phyloP scores from a whole-genome alignment of 768 basidiomycete species.

The Boletellus emodensis region DNA sequence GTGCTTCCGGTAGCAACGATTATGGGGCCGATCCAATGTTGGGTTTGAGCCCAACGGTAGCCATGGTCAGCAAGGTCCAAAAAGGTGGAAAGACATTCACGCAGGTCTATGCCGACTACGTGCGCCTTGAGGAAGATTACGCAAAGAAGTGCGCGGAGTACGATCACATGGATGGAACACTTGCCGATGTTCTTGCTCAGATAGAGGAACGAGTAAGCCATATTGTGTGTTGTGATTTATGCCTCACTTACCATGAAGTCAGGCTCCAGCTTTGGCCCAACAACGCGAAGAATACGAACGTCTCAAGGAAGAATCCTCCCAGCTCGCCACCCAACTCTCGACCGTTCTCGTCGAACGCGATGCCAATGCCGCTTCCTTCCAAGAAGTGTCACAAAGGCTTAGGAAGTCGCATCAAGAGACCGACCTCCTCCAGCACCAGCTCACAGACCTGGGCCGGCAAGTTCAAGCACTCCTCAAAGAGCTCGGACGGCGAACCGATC shows the following conservation, averaged over 20 bases:
- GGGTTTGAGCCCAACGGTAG: constrained; percentile 82
- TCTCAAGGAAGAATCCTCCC: constrained; percentile 70
- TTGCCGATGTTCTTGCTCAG: constrained; percentile 78
- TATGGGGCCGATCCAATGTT: constrained; percentile 52
- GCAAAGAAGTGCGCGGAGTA: constrained; percentile 77
- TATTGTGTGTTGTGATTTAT: neutral
- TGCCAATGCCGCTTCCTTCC: constrained; percentile 46
- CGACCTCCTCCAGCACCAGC: constrained; percentile 66
- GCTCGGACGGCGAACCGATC: constrained; percentile 77
- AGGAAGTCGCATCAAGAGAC: constrained; percentile 56
- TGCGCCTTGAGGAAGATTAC: constrained; percentile 79
- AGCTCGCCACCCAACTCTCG: constrained; percentile 77
- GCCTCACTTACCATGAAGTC: constrained; percentile 2
- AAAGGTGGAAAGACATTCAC: constrained; percentile 87
- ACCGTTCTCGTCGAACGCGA: constrained; percentile 77
- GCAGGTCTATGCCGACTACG: constrained; percentile 89
- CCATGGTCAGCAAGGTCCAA: constrained; percentile 78
- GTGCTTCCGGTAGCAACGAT: constrained; percentile 38
- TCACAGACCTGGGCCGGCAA: constrained; percentile 81
- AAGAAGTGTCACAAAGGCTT: constrained; percentile 62
- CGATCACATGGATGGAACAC: constrained; percentile 76
- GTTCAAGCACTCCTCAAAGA: constrained; percentile 76
- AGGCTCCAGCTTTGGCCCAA: constrained; percentile 90
- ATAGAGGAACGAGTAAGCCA: constrained; percentile 79
- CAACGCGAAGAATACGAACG: constrained; percentile 89